A percentile compares a stretch with the other conserved stretches of the same genome.
Conservation (phyloP, 805 yeast genomes). For the Tetrapisispora nanseiensis region DNA sequence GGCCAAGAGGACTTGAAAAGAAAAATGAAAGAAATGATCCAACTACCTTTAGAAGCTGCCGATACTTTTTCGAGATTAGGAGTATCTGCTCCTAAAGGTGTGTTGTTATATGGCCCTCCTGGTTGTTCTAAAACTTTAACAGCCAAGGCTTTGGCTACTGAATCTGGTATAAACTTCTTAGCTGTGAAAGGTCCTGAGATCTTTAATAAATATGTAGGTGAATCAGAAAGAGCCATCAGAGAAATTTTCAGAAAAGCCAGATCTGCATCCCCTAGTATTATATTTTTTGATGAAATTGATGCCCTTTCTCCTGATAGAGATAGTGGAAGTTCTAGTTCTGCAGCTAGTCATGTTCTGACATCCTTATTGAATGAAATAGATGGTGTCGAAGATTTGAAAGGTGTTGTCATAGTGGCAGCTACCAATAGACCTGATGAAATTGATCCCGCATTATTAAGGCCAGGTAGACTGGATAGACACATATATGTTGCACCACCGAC, state of each 20-base stretch:
- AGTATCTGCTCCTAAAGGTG: slow-evolving; percentile 85
- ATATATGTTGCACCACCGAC: slow-evolving; percentile 93
- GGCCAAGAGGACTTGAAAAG: slow-evolving; percentile 81
- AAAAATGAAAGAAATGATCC: slow-evolving; percentile 82
- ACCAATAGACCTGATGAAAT: slow-evolving; percentile 92
- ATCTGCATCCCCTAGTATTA: slow-evolving; percentile 89
- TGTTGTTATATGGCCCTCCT: slow-evolving; percentile 92
- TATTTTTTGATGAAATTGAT: slow-evolving; percentile 94
- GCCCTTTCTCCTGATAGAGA: slow-evolving; percentile 78
- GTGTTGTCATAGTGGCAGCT: slow-evolving; percentile 91
- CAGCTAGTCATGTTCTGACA: slow-evolving; percentile 78
- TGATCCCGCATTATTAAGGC: slow-evolving; percentile 87
- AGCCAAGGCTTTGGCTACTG: slow-evolving; percentile 92
- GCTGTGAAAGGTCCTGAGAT: slow-evolving; percentile 97
- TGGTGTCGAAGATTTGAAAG: slow-evolving; percentile 91
- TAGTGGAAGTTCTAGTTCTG: slow-evolving; percentile 47
- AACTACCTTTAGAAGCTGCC: slow-evolving; percentile 76
- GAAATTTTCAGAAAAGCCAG: slow-evolving; percentile 89
- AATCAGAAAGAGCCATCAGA: slow-evolving; percentile 84
- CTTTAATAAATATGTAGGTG: slow-evolving; percentile 92
- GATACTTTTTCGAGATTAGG: slow-evolving; percentile 72
- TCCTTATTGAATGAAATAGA: slow-evolving; percentile 90
- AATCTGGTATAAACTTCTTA: slow-evolving; percentile 83
- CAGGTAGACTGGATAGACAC: slow-evolving; percentile 91
- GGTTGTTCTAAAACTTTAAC: slow-evolving; percentile 95